Conservation (phyloP, 2,329 filamentous ascomycete genomes). For the Xylaria sp. region DNA sequence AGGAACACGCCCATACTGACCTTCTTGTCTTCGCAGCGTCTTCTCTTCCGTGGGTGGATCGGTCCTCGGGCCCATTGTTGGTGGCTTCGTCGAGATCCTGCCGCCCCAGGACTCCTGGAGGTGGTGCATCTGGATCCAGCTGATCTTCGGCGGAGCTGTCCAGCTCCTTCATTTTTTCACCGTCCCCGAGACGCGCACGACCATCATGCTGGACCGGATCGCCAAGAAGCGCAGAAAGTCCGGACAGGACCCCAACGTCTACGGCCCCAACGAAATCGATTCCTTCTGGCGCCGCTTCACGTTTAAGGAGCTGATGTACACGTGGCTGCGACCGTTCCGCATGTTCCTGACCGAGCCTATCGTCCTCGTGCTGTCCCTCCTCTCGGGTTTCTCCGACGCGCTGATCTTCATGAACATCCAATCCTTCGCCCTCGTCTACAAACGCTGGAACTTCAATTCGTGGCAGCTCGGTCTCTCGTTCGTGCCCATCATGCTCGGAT, state of each 20-base stretch:
- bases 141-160: slow-evolving; percentile 74
- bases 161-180: slow-evolving; percentile 68
- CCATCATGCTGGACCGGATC: slow-evolving; percentile 76
- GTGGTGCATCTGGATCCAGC: slow-evolving; percentile 77
- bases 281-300: slow-evolving; percentile 40
- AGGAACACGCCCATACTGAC: slow-evolving; percentile 1
- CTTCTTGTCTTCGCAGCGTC: slow-evolving; percentile 45
- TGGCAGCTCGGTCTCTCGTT: slow-evolving; percentile 42
- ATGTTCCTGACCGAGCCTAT: slow-evolving; percentile 70
- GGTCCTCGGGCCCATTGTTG: slow-evolving; percentile 76
- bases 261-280: slow-evolving; percentile 72
- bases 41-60: slow-evolving; percentile 81
- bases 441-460: slow-evolving; percentile 61
- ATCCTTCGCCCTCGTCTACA: slow-evolving; percentile 62
- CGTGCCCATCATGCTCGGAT: slow-evolving; percentile 54
- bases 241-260: slow-evolving; percentile 63
- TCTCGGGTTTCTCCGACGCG: slow-evolving; percentile 66
- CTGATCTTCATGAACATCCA: slow-evolving; percentile 70
- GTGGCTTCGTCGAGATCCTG: slow-evolving; percentile 71
- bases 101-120: slow-evolving; percentile 60
- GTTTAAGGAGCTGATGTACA: slow-evolving; percentile 48
- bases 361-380: slow-evolving; percentile 60
- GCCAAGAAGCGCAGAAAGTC: slow-evolving; percentile 72
- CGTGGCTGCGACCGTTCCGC: slow-evolving; percentile 63
- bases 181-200: slow-evolving; percentile 78